A percentile compares a stretch with the other conserved stretches of the same genome.
Evolutionary conservation across 805 yeast species (phyloP).

Genomic region (Barnettozyma wickerhamii): DNA sequence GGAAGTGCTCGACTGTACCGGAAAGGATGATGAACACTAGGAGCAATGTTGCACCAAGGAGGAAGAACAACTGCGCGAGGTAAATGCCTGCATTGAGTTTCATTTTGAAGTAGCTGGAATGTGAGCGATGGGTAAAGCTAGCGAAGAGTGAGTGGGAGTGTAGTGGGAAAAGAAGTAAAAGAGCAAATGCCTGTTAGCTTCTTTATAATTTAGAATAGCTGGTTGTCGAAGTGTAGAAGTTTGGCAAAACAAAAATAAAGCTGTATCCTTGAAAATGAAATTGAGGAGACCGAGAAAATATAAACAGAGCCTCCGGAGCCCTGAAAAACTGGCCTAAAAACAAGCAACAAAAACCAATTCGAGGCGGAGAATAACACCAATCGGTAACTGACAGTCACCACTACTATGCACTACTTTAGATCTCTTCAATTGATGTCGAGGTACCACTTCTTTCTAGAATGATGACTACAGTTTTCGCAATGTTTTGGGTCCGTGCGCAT

Average conservation of each 20-base stretch:
- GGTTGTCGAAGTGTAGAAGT: too few relatives aligned
- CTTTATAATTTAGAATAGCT: too few relatives aligned
- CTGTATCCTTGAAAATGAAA: background rate
- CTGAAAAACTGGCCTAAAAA: background rate
- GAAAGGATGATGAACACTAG: slow-evolving; percentile 58
- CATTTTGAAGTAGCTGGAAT: slow-evolving; percentile 1
- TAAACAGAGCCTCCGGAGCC: background rate
- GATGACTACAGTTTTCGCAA: background rate
- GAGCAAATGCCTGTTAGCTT: background rate
- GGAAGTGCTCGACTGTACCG: slow-evolving; percentile 54
- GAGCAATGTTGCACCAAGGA: slow-evolving; percentile 36
- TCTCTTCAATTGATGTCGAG: background rate
- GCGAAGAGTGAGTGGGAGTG: background rate
- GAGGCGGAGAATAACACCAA: background rate
- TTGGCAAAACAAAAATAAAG: background rate
- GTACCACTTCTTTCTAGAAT: background rate
- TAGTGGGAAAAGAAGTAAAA: background rate
- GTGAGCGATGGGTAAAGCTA: background rate
- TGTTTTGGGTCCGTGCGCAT: too few relatives aligned
- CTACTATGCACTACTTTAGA: too few relatives aligned
- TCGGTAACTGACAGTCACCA: too few relatives aligned
- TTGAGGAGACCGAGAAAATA: background rate
- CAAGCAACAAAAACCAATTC: background rate
- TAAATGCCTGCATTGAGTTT: slow-evolving; percentile 10
- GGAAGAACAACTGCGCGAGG: slow-evolving; percentile 13